Percentiles rank a stretch among this genome's conserved stretches.
Evolutionary conservation across 1,139 yeast species (phyloP).

Genomic region (Magnusiomyces ingens): DNA sequence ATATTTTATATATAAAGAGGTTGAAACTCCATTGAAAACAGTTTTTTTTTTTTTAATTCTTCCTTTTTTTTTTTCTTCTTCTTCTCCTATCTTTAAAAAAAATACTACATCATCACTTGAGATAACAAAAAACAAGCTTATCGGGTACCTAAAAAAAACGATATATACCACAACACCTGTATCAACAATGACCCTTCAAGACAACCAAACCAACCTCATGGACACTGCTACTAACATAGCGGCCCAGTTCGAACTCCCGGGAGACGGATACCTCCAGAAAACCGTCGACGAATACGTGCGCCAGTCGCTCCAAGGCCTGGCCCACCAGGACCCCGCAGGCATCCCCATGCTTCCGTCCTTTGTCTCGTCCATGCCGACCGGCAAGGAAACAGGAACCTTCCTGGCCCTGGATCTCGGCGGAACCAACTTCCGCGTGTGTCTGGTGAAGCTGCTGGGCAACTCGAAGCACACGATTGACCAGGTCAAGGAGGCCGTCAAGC

Average conservation of each 20-base stretch:
- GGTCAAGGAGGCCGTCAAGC: slow-evolving; percentile 66
- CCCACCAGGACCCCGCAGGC: slow-evolving; percentile 41
- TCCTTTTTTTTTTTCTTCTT: slow-evolving; percentile 5
- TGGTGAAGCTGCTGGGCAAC: slow-evolving; percentile 72
- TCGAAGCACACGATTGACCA: slow-evolving; percentile 69
- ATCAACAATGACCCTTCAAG: background rate
- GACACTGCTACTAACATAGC: slow-evolving; percentile 36
- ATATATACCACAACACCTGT: background rate
- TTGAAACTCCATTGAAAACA: no score
- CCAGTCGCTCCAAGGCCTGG: slow-evolving; percentile 45
- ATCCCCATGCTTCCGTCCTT: slow-evolving; percentile 87
- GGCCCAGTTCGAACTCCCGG: slow-evolving; percentile 47
- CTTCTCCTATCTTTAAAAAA: background rate
- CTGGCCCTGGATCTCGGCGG: slow-evolving; percentile 89
- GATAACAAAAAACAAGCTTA: background rate
- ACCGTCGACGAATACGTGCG: slow-evolving; percentile 57
- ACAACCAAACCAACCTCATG: no score
- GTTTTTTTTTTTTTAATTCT: background rate
- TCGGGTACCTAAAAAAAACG: background rate
- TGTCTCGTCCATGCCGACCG: slow-evolving; percentile 75
- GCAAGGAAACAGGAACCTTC: slow-evolving; percentile 68
- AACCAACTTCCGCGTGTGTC: slow-evolving; percentile 83
- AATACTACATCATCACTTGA: background rate
- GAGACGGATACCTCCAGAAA: slow-evolving; percentile 42
- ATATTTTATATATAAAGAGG: no score